phyloP scores from a whole-genome alignment of 23 red algal genomes.

The Gracilaria caudata region DNA sequence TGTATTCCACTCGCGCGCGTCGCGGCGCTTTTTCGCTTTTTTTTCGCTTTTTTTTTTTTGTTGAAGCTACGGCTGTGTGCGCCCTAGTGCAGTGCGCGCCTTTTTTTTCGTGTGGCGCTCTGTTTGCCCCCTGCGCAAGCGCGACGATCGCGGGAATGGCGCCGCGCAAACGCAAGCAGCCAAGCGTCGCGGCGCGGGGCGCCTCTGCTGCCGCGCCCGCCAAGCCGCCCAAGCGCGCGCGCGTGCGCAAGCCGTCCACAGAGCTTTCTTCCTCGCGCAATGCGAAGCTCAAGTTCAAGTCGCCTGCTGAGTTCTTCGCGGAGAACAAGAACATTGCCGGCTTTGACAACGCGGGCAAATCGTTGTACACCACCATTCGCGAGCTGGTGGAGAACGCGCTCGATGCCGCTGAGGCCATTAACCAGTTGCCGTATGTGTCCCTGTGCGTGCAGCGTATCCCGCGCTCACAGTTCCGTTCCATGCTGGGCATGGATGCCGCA shows the following conservation, averaged over 20 bases:
- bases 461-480: slow-evolving; percentile 27
- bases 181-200: too few species aligned
- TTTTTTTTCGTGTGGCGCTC: too few species aligned
- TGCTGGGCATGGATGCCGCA: slow-evolving; percentile 51
- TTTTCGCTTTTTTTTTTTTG: not conserved
- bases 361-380: slow-evolving; percentile 91
- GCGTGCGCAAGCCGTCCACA: not conserved
- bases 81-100: too few species aligned
- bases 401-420: slow-evolving; percentile 84
- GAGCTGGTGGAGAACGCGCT: slow-evolving; percentile 93
- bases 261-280: not conserved
- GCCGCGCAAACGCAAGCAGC: slow-evolving; percentile 11
- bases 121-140: too few species aligned
- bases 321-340: slow-evolving; percentile 99
- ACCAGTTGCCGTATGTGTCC: slow-evolving; percentile 57
- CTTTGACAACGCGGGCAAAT: slow-evolving; percentile 93
- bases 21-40: slow-evolving; percentile 9
- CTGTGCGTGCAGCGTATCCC: slow-evolving; percentile 66
- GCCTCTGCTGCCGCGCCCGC: not conserved
- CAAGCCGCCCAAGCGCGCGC: not conserved
- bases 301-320: slow-evolving; percentile 95
- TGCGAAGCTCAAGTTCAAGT: slow-evolving; percentile 78
- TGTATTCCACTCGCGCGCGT: not conserved
- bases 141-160: not conserved
- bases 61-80: too few species aligned